Base-by-base conservation (phyloP, 441 rosid species). In the Dalechampia spathulata region DNA sequence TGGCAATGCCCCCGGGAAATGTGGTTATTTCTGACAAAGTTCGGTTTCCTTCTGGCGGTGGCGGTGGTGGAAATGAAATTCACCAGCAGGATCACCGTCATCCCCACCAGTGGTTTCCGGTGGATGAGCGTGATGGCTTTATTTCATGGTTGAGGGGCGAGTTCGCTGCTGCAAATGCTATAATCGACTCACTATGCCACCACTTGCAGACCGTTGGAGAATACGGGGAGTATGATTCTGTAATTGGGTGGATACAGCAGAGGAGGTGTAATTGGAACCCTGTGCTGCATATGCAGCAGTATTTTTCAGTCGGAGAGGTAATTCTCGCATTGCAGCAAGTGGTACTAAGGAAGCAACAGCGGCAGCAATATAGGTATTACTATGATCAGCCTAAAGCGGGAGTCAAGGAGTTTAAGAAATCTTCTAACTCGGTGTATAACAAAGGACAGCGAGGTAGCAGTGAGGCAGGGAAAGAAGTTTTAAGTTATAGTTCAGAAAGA, bases 131-230 rank as follows among this genome's bases (percentile, higher is more conserved):
- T 9, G 96, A 92, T 34, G 81, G 73, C 48, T 84, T 88, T 41
- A 85, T 88, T 57, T 73, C 79, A 5, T 92, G 98, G 96, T 63
- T 92, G 54, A 79, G 89, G 15, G 78, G 90, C 43, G 96, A 92
- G 67, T 88, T 92, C 8, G 96, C 96, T 2, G 95, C 98, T 1
- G 87, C 98, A 44, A 92, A 92, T 60, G 87, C 94, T 2, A 88
- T 88, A 8, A 83, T 92, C 37, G 91, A 88, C 63, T 66, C 79
- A 6, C 80, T 92, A 20, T 84, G 87, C 47, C 75, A 83, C 6
- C 96, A 92, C 62, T 61, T 92, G 52, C 62, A 74, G 4, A 51
- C 76, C 0, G 69, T 83, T 6, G 89, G 94, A 8, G 94, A 83
- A 27, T 82, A 76, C 0, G 85, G 89, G 3, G 95, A 92, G 47